Evolutionary conservation across 805 yeast species (phyloP).

Genomic region (Torulaspora franciscae): DNA sequence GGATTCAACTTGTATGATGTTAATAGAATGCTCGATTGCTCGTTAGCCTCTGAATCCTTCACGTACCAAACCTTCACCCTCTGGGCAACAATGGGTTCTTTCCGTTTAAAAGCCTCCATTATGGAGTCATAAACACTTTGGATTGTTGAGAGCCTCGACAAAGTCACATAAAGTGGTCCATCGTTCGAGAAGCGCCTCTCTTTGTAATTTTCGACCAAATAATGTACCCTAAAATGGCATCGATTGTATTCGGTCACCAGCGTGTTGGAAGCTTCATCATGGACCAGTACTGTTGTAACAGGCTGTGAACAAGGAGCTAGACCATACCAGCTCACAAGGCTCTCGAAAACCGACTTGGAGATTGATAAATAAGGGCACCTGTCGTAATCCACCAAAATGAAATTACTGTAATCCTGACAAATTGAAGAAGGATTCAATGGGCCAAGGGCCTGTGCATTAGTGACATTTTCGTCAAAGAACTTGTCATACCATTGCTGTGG

Average conservation of each 20-base stretch:
- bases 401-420: slow-evolving; percentile 43
- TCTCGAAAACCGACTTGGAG: slow-evolving; percentile 42
- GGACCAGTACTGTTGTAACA: slow-evolving; percentile 36
- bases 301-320: slow-evolving; percentile 38
- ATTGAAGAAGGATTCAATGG: slow-evolving; percentile 45
- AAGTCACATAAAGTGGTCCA: slow-evolving; percentile 29
- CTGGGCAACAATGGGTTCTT: slow-evolving; percentile 18
- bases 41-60: slow-evolving; percentile 12
- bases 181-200: slow-evolving; percentile 12
- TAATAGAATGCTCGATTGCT: slow-evolving; percentile 8
- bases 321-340: slow-evolving; percentile 53
- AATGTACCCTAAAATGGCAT: slow-evolving; percentile 37
- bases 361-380: slow-evolving; percentile 36
- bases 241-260: slow-evolving; percentile 36
- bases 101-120: slow-evolving; percentile 25
- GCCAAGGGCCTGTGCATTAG: slow-evolving; percentile 38
- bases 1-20: slow-evolving; percentile 28
- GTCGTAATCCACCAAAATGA: slow-evolving; percentile 35
- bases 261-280: slow-evolving; percentile 26
- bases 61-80: slow-evolving; percentile 28
- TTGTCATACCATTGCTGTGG: slow-evolving; percentile 43
- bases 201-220: slow-evolving; percentile 23
- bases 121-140: slow-evolving; percentile 6
- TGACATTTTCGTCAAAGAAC: slow-evolving; percentile 36
- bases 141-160: slow-evolving; percentile 34